phyloP scores from a whole-genome alignment of 2,329 filamentous ascomycete genomes.

The Endoconidiophora laricicola region DNA sequence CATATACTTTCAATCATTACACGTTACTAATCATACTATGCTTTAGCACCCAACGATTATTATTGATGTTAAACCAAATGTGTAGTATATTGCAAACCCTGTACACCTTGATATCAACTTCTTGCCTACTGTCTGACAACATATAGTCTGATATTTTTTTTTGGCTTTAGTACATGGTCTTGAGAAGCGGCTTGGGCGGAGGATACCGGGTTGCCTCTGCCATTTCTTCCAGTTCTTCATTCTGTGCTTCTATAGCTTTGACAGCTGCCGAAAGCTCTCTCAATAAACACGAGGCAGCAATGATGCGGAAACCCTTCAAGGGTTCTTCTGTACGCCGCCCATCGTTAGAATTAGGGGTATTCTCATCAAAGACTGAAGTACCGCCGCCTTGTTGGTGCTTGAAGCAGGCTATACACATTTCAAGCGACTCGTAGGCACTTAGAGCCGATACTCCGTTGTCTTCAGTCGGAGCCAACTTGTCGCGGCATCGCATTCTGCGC shows the following conservation, averaged over 20 bases:
- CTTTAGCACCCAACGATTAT: too few species aligned
- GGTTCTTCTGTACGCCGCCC: slow-evolving; percentile 5
- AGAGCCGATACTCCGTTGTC: background rate
- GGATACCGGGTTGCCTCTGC: background rate
- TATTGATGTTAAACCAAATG: too few species aligned
- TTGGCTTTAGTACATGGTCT: too few species aligned
- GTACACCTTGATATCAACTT: too few species aligned
- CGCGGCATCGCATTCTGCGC: slow-evolving; percentile 19
- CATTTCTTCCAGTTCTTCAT: background rate
- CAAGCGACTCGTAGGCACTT: slow-evolving; percentile 6
- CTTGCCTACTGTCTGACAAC: too few species aligned
- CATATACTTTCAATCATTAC: too few species aligned
- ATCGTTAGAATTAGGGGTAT: too few species aligned
- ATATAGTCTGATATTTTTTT: too few species aligned
- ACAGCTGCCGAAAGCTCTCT: slow-evolving; percentile 17
- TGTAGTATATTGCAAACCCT: too few species aligned
- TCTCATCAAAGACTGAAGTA: background rate
- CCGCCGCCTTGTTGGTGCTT: slow-evolving; percentile 10
- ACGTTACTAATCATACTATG: too few species aligned
- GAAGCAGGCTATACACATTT: slow-evolving; percentile 14
- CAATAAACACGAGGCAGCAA: slow-evolving; percentile 23
- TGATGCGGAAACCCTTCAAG: slow-evolving; percentile 23
- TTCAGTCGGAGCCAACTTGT: background rate
- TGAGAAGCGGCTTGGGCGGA: background rate
- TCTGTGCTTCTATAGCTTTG: background rate